Evolutionary conservation across 441 rosid species (phyloP), one percentile per base, ranked within the genome.

Genomic region (Lepidium campestre): DNA sequence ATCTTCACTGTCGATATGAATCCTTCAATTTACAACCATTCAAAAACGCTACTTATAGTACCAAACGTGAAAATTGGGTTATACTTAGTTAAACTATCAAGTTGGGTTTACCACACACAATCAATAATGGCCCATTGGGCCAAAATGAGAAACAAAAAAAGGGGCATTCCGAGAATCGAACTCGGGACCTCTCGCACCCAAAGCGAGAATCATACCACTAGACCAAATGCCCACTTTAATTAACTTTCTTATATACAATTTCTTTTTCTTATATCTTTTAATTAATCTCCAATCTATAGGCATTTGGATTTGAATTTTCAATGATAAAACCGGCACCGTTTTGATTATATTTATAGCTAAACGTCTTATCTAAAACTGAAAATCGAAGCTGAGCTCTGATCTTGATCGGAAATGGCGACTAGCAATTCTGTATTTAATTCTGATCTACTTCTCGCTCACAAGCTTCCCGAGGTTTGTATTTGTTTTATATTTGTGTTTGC

Each of bases 101-200:
- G 32, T 29, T 29, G 32, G 29, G 29, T 7, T 27, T 27, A 23
- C 27, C 0, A 23, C 27, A 23, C 0, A 27, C 31, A 27, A 5
- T 4, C 31, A 27, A 0, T 27, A 27, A n/a, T n/a, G n/a, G 6
- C 31, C 31, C 31, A 27, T 27, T 27, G 7, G 31, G 1, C 31
- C 7, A 2, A 27, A 27, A 27, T 0, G 2, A 27, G 5, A 27
- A 27, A 5, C 32, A 1, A 29, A 7, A 7, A 29, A 25, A 0
- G 83, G 86, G 89, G 87, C 68, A 76, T 85, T 85, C 79, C 85
- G 86, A 82, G 80, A 84, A 81, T 84, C 83, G 87, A 84, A 84
- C 89, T 84, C 85, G 76, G 79, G 83, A 81, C 85, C 86, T 84
- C 89, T 86, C 83, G 83, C 83, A 78, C 86, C 87, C 83, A 57